Base-by-base conservation (phyloP, 2,329 filamentous ascomycete genomes). In the Aureobasidium sp. region DNA sequence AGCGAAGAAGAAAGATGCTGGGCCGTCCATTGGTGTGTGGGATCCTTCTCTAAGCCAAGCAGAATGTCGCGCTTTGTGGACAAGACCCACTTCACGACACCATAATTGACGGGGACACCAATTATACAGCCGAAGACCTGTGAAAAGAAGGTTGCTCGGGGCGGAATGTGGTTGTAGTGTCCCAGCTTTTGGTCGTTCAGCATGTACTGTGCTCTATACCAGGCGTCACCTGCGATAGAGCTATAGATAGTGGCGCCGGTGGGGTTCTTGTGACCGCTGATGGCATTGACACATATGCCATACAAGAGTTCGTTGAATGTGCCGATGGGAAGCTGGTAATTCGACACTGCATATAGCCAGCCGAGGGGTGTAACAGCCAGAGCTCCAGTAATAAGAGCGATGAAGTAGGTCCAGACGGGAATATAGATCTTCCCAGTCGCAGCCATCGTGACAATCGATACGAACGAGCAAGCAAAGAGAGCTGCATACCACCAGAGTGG, bases 151-250 rank as follows among this genome's bases (percentile, higher is more conserved):
- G 85, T 79, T 0, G 79, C 75, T 13, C 80, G 79, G 1, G 84
- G 84, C 0, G 83, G 82, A 0, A 86, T 77, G 59, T 86, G 82
- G 79, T 84, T 84, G 66, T 86, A 86, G 66, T 86, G 83, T 0
- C 83, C 84, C n/a, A 86, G 84, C 67, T 86, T 84, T 68, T 83
- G 81, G 67, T 87, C 84, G 66, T 86, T 83, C 0, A 86, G 74
- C 75, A 84, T 83, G 26, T 79, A 76, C 65, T 83, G 81, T 0
- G 81, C 81, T 17, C 81, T 72, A 62, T 84, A 85, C 84, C 84
- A 86, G 2, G 83, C 82, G 59, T 85, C 82, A 13, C 84, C 84
- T 1, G 83, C 82, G 17, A 86, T 84, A 10, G 80, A 73, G 8
- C 83, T 80, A 66, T 86, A 56, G 0, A 80, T 76, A 0, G 80